phyloP scores from a whole-genome alignment of 306 rosid genomes.

The Quercus suber region DNA sequence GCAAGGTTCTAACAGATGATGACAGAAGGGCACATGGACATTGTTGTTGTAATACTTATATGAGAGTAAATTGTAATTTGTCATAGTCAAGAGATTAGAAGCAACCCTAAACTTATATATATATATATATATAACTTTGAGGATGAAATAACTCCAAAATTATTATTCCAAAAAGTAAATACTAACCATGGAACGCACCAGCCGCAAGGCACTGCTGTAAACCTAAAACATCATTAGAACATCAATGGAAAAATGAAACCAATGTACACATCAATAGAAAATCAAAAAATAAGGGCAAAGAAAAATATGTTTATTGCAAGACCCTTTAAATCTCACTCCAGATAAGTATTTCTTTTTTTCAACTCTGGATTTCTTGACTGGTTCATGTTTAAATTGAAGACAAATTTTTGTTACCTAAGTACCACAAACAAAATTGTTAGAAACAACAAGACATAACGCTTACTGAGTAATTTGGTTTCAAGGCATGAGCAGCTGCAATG shows the following conservation, averaged over 20 bases:
- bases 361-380: background rate
- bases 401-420: background rate
- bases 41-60: too few relatives aligned
- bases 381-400: background rate
- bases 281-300: slow-evolving; percentile 7
- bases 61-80: too few relatives aligned
- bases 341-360: background rate
- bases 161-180: slow-evolving; percentile 11
- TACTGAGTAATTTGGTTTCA: slow-evolving; percentile 93
- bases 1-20: too few relatives aligned
- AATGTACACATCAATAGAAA: background rate
- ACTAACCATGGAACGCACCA: slow-evolving; percentile 98
- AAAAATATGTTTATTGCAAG: background rate
- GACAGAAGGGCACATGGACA: too few relatives aligned
- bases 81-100: too few relatives aligned
- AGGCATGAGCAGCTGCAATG: slow-evolving; percentile 98
- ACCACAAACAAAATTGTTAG: slow-evolving; percentile 9
- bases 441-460: slow-evolving; percentile 23
- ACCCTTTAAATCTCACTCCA: background rate
- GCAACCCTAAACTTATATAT: background rate
- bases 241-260: slow-evolving; percentile 3
- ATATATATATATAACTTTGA: background rate
- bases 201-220: slow-evolving; percentile 95
- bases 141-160: slow-evolving; percentile 4
- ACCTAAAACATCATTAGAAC: slow-evolving; percentile 46